Evolutionary conservation across 169 alveolate genomes (phyloP).

Genomic region (Plasmodium gaboni): DNA sequence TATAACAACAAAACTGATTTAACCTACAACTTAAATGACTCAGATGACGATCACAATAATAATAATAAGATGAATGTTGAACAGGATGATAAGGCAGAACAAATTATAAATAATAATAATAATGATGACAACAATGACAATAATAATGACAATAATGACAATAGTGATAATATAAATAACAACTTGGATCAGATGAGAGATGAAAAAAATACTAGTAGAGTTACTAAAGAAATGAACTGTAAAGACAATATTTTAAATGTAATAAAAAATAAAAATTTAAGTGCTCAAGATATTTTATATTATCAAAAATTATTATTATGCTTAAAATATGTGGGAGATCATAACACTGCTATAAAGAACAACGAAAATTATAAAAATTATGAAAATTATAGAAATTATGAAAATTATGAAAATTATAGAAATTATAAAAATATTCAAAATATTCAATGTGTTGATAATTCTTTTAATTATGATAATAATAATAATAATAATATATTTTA

Average conservation of each 20-base stretch:
- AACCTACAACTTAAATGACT: too few species aligned
- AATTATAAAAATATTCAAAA: too few species aligned
- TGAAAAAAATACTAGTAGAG: background rate
- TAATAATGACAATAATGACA: background rate
- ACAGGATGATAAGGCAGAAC: background rate
- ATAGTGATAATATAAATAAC: background rate
- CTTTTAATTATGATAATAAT: too few species aligned
- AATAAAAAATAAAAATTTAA: background rate
- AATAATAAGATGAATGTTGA: background rate
- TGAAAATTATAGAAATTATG: too few species aligned
- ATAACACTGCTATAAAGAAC: too few species aligned
- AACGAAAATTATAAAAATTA: too few species aligned
- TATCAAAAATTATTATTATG: background rate
- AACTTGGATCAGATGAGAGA: background rate
- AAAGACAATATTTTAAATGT: conserved; percentile 1
- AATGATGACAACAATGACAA: background rate
- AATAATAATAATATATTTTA: too few species aligned
- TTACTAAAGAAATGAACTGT: conserved; percentile 10
- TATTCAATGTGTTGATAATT: too few species aligned
- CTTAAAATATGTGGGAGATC: too few species aligned
- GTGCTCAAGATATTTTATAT: background rate
- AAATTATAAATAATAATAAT: background rate
- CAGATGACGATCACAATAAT: too few species aligned
- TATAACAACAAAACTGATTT: too few species aligned
- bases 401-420: too few species aligned